Evolutionary conservation across 2,329 filamentous ascomycete genomes (phyloP), one percentile per base, ranked within the genome.

Genomic region (Pyrenophora graminea): DNA sequence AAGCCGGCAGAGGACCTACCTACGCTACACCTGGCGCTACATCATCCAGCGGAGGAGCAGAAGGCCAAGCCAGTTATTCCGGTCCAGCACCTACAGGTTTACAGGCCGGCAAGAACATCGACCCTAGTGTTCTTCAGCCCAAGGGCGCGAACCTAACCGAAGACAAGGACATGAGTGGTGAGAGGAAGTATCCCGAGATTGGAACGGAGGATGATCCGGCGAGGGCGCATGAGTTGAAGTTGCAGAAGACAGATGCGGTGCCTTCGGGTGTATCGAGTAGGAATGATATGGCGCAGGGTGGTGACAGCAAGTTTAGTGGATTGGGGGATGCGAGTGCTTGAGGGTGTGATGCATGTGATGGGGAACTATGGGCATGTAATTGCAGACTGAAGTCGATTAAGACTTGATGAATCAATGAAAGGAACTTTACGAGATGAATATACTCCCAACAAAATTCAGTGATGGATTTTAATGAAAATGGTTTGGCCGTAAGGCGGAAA

Each of bases 181-280:
- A 67, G 42, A 56, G 32, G 1, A 57, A 57, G 48, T 62, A 64
- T 55, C 61, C 53, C 1, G 78, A 82, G 19, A 80, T 85, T 53
- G 83, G 83, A 2, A 74, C 75, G 2, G 69, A 79, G 55, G 75
- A 83, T 34, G 84, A 86, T 59, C 83, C 84, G 3, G 79, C 77
- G 2, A 72, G 82, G 25, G 61, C 71, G 15, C 82, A 81, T 6
- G 66, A 80, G 66, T 46, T 61, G 15, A 64, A 72, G 42, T 64
- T 76, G 34, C 59, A 69, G 61, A 67, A 64, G 61, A 57, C 45
- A 41, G 68, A 70, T 55, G 70, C 69, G 32, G 58, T 71, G 47
- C 56, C 55, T 38, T 66, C 65, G 5, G 64, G 58, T n/a, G 70
- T 69, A 30, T 41, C 34, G 12, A 39, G 32, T 12, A 42, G 19